phyloP scores from a whole-genome alignment of 371 early-diverging fungal species.

The Batkoa obscura region DNA sequence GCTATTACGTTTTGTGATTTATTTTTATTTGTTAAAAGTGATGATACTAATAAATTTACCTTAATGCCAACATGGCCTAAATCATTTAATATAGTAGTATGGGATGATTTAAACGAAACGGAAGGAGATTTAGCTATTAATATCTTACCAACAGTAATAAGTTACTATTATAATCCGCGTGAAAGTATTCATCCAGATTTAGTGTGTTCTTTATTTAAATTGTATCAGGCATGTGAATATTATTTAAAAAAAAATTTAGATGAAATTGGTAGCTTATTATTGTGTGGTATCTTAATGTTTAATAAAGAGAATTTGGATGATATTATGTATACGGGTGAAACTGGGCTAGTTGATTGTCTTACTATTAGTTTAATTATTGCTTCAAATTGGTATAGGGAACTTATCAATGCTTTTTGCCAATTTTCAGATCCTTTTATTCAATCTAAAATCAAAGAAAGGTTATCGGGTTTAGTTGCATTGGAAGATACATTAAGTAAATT shows the following conservation, averaged over 20 bases:
- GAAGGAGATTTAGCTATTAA: constrained; percentile 9
- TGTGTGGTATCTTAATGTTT: constrained; percentile 38
- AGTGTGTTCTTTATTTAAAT: constrained; percentile 44
- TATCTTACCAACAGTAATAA: background rate
- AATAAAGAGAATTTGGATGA: constrained; percentile 9
- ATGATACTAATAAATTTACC: constrained; percentile 9
- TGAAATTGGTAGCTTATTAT: constrained; percentile 51
- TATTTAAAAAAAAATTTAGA: constrained; percentile 26
- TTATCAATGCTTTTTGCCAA: constrained; percentile 38
- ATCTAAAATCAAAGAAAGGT: constrained; percentile 5
- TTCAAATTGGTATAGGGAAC: constrained; percentile 40
- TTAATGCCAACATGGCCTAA: background rate
- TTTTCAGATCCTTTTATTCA: background rate
- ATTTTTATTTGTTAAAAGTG: constrained; percentile 27
- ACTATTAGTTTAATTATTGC: background rate
- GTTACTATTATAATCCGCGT: background rate
- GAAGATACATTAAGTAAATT: constrained; percentile 22
- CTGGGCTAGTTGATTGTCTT: background rate
- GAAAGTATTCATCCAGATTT: constrained; percentile 19
- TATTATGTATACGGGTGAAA: constrained; percentile 13
- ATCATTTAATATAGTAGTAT: constrained; percentile 8
- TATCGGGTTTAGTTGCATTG: constrained; percentile 16
- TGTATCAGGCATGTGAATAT: constrained; percentile 54
- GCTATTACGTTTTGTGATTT: constrained; percentile 36
- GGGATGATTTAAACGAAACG: constrained; percentile 27